Evolutionary conservation across 108 stramenopile species (phyloP), one percentile per base, ranked within the genome.

Genomic region (Parietichytrium sp.): DNA sequence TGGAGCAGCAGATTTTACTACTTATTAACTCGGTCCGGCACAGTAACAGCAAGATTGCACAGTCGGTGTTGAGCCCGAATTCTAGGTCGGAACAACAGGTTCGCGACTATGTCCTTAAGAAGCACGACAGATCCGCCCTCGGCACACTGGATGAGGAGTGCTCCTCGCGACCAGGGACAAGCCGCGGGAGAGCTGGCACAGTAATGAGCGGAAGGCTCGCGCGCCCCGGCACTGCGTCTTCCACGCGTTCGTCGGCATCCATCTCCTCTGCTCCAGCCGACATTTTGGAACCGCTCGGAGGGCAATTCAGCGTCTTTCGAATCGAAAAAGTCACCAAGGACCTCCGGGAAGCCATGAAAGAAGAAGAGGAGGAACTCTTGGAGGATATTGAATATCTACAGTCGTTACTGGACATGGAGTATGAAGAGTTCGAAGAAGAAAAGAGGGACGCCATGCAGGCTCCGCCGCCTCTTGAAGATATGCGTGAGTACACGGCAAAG

Each of bases 401-500:
- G 42, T 16, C 6, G 10, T 25, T 72, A 6, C 33, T 72, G 8
- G 61, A 72, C 23, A 16, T 72, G 7, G 61, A 72, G 61, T 42
- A 72, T 27, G 61, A 72, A 20, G 61, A 72, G 23, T 45, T 72
- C 2, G 16, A 33, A 12, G 15, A 23, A 7, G 61, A 72, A 20
- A 72, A 72, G 42, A 31, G 45, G 10, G 61, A 72, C 13, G 61
- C 61, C 0, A 16, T 72, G 20, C 10, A 72, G 33, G 16, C 61
- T 0, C 61, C 61, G 6, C 61, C 61, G 36, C 16, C 61, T n/a
- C 61, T 72, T 13, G 61, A 72, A 25, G 61, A 72, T 25, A 72
- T 72, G 61, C 61, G 61, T 42, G 61, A 72, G 61, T 72, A 72
- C 61, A 72, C 38, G 23, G 61, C 61, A 8, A 72, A 72, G 61